Conservation (phyloP, 2,329 filamentous ascomycete species). For the Neurospora sp. region DNA sequence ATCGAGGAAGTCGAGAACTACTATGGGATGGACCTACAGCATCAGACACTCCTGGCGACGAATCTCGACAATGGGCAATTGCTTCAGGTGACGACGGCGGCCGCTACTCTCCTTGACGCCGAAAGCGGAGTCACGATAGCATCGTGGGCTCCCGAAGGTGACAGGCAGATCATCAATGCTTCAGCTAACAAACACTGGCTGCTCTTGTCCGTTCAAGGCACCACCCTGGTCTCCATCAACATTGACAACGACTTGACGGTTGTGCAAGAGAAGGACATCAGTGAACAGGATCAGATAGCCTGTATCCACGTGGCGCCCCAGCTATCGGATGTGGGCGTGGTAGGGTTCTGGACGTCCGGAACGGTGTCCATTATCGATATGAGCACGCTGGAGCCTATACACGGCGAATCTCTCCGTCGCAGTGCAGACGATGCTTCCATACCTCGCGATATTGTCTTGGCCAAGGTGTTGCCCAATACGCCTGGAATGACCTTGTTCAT, state of each 20-base stretch:
- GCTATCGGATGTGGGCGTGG: conserved; percentile 57
- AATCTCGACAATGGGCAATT: conserved; percentile 55
- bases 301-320: conserved; percentile 67
- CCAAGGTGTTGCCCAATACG: conserved; percentile 55
- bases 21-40: conserved; percentile 56
- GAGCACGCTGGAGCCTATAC: conserved; percentile 46
- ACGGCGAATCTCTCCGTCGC: conserved; percentile 52
- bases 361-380: conserved; percentile 66
- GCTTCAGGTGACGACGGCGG: conserved; percentile 64
- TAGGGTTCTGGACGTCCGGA: conserved; percentile 83
- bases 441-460: conserved; percentile 70
- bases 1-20: conserved; percentile 82
- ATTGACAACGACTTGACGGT: conserved; percentile 48
- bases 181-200: conserved; percentile 62
- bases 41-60: conserved; percentile 60
- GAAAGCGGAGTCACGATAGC: conserved; percentile 44
- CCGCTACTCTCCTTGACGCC: conserved; percentile 51
- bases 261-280: conserved; percentile 49
- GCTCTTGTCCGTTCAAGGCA: conserved; percentile 67
- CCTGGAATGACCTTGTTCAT: conserved; percentile 69
- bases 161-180: conserved; percentile 61
- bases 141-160: conserved; percentile 44
- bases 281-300: conserved; percentile 65
- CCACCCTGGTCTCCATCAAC: conserved; percentile 59
- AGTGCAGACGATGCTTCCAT: conserved; percentile 63